phyloP scores from a whole-genome alignment of 805 yeast genomes.

The Suhomyces emberorum region DNA sequence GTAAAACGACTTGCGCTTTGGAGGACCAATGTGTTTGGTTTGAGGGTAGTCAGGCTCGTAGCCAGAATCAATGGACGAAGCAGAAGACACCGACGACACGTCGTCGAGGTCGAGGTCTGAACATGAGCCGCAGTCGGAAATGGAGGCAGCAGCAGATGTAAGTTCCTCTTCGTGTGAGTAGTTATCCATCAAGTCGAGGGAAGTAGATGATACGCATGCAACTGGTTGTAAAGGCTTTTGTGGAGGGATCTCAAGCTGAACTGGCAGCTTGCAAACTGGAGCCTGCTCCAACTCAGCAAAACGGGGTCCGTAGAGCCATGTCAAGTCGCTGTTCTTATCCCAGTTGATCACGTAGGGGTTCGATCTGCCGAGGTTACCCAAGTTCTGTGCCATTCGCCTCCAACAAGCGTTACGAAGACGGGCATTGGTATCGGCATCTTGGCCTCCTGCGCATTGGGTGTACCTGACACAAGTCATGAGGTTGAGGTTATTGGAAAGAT shows the following conservation, averaged over 20 bases:
- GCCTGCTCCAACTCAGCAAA: constrained; percentile 7
- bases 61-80: constrained; percentile 14
- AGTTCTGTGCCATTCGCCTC: constrained; percentile 37
- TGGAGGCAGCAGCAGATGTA: constrained; percentile 4
- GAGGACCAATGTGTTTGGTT: constrained; percentile 2
- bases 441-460: constrained; percentile 2
- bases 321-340: constrained; percentile 52
- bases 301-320: constrained; percentile 54
- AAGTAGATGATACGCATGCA: not conserved
- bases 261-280: constrained; percentile 1
- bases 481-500: constrained; percentile 15
- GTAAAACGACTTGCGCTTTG: constrained; percentile 1
- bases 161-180: constrained; percentile 8
- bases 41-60: constrained; percentile 12
- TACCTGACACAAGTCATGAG: constrained; percentile 14
- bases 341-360: constrained; percentile 49
- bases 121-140: constrained; percentile 6
- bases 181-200: no score
- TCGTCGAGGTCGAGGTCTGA: constrained; percentile 3
- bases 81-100: constrained; percentile 11
- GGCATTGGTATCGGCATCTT: not conserved
- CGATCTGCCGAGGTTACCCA: constrained; percentile 25
- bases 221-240: not conserved
- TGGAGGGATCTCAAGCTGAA: not conserved
- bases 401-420: constrained; percentile 34